phyloP scores from a whole-genome alignment of 139 green algal species.

The Coccomyxa sp. region DNA sequence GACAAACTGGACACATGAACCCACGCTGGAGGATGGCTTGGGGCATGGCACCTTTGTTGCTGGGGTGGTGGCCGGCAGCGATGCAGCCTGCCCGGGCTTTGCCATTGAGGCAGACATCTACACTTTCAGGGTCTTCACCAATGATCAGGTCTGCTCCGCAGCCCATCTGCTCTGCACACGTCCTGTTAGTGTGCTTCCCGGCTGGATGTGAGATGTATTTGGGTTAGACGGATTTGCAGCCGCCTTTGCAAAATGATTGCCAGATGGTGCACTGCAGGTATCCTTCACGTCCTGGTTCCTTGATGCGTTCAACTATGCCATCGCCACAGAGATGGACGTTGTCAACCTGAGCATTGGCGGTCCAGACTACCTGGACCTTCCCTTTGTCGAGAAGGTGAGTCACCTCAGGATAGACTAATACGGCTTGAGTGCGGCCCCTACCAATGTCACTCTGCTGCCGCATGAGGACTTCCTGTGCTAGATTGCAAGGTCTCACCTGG shows the following conservation, averaged over 20 bases:
- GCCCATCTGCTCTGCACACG: too few relatives aligned
- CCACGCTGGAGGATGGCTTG: constrained; percentile 87
- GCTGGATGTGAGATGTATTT: too few relatives aligned
- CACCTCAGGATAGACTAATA: too few relatives aligned
- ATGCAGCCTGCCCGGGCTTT: constrained; percentile 82
- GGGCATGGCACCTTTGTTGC: constrained; percentile 97
- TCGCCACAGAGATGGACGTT: constrained; percentile 82
- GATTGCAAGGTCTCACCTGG: neutral
- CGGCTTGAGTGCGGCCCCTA: neutral
- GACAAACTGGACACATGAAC: constrained; percentile 98
- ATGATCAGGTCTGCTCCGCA: constrained; percentile 69
- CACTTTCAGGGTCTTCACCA: constrained; percentile 95
- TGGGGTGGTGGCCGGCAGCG: constrained; percentile 80
- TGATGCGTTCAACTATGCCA: constrained; percentile 99
- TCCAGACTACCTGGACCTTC: constrained; percentile 95
- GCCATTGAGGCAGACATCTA: constrained; percentile 90
- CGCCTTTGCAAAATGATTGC: too few relatives aligned
- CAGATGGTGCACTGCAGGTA: too few relatives aligned
- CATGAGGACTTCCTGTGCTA: neutral
- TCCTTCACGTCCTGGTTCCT: constrained; percentile 99
- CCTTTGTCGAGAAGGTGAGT: constrained; percentile 96
- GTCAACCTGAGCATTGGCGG: constrained; percentile 98
- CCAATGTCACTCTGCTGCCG: neutral
- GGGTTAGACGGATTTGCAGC: too few relatives aligned
- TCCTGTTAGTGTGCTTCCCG: too few relatives aligned